Evolutionary conservation across 306 rosid genomes (phyloP), one percentile per base, ranked within the genome.

Genomic region (Morella rubra): DNA sequence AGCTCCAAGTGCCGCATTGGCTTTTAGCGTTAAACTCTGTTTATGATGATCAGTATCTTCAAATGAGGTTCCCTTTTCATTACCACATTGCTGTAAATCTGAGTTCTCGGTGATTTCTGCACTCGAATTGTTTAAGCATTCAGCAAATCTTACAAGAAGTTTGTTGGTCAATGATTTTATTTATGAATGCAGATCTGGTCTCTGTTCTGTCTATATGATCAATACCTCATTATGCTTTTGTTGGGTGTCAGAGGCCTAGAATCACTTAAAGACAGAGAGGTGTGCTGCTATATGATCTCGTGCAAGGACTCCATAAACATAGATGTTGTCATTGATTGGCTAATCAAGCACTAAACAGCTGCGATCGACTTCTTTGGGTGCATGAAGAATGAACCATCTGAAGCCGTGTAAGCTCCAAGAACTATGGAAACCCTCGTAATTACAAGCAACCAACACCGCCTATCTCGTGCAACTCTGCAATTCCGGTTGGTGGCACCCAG

Each of bases 231-330:
- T 64, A 22, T 45, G 40, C 71, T 79, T 82, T 70, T 51, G 66
- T 75, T 60, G 69, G 54, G 13, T 83, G 77, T 71, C 92, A 93
- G 98, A 76, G 98, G 88, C 75, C 96, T 93, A 12, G 96, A 93
- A 79, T 85, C 93, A 37, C 81, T 90, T 24, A 85, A 77, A 32
- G 96, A 91, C 76, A 87, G 97, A 78, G 96, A 93, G 81, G 97
- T 91, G 8, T 89, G 97, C 84, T 93, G 97, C 89, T 91, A 93
- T 65, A 93, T 91, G 97, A 93, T 91, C 67, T 93, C 98, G 37
- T 93, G 98, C 97, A 93, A 93, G 90, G 96, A 93, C 72, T 93
- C 98, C 16, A 76, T 90, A 80, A 93, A 93, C 86, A 90, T 93
- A n/a, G 97, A 91, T 72, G 94, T 72, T 4, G 97, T 91, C 81